Base-by-base conservation (phyloP, 2,329 filamentous ascomycete genomes). In the Rhynchosporium agropyri region DNA sequence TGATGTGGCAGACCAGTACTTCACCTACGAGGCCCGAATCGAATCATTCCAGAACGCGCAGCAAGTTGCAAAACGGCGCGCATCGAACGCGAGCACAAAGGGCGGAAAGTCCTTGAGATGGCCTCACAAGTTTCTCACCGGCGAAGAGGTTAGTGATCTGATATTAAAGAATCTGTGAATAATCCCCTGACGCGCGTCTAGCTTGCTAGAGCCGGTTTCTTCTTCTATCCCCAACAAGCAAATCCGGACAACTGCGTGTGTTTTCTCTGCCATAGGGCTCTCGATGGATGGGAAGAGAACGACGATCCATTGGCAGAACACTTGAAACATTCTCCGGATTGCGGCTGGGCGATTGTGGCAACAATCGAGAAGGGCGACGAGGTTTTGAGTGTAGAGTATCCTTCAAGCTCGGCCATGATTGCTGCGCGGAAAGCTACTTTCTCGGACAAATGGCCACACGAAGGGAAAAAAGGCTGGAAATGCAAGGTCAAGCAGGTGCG, bases 191-290 rank as follows among this genome's bases (percentile, higher is more conserved):
- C 58, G 61, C 12, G 54, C 40, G 48, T 54, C 50, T 74, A 97
- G 90, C 88, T 99, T 71, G 94, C 95, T 4, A 87, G 85, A 73
- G 94, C 95, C 62, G 95, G 95, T 43, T 97, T 99, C 79, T 95
- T 89, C 78, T 98, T 91, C 78, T 85, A 88, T 65, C 94, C 95
- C 1, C 86, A 84, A 13, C 81, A 85, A 58, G 83, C 85, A 53
- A 90, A 87, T 72, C 88, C 88, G 43, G 95, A 99, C 76, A 98
- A 98, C 76, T 91, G 91, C 54, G 84, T 86, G 69, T 99, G 95
- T 76, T 98, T 96, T 76, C 82, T 92, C 43, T 99, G 95, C 78
- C 80, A 86, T 66, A 90, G 91, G 74, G 86, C 88, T 61, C 83
- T 99, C 12, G 92, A 96, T 74, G 93, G 92, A 64, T 99, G 95